Conservation (phyloP, 1,284 basidiomycete genomes). For the Ustilago loliicola region DNA sequence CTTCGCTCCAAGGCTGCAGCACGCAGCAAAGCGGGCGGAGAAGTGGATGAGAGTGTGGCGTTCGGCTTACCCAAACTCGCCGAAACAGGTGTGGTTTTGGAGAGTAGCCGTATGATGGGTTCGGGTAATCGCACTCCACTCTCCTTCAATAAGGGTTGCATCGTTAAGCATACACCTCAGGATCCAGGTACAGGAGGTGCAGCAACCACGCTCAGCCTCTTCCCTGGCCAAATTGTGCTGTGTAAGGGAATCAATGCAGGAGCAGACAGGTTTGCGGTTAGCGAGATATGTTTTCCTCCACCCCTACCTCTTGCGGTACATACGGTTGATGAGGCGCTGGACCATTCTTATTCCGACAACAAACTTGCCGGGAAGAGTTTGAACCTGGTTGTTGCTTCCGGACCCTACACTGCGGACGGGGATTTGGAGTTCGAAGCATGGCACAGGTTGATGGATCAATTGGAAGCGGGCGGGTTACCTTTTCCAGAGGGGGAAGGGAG, state of each 20-base stretch:
- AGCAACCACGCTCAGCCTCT: constrained; percentile 75
- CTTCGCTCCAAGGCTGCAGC: constrained; percentile 16
- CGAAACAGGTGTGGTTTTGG: constrained; percentile 56
- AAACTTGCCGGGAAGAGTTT: constrained; percentile 42
- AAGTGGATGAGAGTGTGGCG: not conserved
- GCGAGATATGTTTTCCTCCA: constrained; percentile 79
- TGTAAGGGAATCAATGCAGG: constrained; percentile 92
- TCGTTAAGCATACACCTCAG: constrained; percentile 50
- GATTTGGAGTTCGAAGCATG: constrained; percentile 62
- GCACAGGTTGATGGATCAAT: constrained; percentile 60
- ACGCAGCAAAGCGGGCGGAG: not conserved
- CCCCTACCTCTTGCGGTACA: constrained; percentile 60
- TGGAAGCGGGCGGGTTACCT: constrained; percentile 50
- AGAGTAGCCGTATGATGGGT: constrained; percentile 61
- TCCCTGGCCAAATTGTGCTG: constrained; percentile 89
- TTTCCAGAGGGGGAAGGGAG: constrained; percentile 75
- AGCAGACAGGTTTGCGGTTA: constrained; percentile 85
- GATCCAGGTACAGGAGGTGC: constrained; percentile 33
- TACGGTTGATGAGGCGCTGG: constrained; percentile 39
- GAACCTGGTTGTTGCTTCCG: constrained; percentile 51
- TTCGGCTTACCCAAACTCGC: constrained; percentile 40
- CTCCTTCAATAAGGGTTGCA: constrained; percentile 47
- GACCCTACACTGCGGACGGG: constrained; percentile 53
- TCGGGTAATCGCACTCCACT: constrained; percentile 59
- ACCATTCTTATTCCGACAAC: constrained; percentile 36